A percentile compares a stretch with the other conserved stretches of the same genome.
phyloP scores from a whole-genome alignment of 345 rosid species.

The Cardamine occulta region DNA sequence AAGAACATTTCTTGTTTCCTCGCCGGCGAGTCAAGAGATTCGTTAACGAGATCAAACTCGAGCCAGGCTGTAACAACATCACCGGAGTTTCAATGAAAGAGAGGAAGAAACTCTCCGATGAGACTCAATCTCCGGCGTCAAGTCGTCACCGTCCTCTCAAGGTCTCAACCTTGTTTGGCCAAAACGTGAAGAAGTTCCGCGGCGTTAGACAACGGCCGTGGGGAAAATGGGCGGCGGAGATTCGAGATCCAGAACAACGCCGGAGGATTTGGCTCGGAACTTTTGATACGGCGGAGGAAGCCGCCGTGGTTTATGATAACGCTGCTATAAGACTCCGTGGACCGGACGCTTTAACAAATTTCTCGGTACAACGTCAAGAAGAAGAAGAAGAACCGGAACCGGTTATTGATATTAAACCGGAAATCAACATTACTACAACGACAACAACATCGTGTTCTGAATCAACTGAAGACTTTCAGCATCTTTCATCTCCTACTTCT shows the following conservation, averaged over 20 bases:
- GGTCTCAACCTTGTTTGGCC: slow-evolving; percentile 23
- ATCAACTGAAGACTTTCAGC: slow-evolving; percentile 65
- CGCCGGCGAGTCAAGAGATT: slow-evolving; percentile 70
- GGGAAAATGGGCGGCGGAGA: slow-evolving; percentile 99
- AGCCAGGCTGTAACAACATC: slow-evolving; percentile 40
- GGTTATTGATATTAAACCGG: slow-evolving; percentile 40
- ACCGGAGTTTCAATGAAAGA: neutral
- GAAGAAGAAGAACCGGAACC: slow-evolving; percentile 40
- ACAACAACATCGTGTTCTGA: slow-evolving; percentile 53
- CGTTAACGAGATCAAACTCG: slow-evolving; percentile 72
- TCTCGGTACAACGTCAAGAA: slow-evolving; percentile 53
- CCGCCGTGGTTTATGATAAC: slow-evolving; percentile 90
- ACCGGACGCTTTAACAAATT: slow-evolving; percentile 83
- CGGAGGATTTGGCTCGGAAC: slow-evolving; percentile 92
- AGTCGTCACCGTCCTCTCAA: slow-evolving; percentile 40
- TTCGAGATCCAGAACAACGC: slow-evolving; percentile 89
- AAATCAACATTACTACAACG: slow-evolving; percentile 19
- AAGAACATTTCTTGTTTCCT: slow-evolving; percentile 41
- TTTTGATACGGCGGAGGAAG: slow-evolving; percentile 90
- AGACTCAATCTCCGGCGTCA: slow-evolving; percentile 24
- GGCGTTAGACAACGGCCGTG: slow-evolving; percentile 95
- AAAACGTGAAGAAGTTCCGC: slow-evolving; percentile 66
- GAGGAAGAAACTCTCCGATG: slow-evolving; percentile 45
- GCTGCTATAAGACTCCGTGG: slow-evolving; percentile 92
- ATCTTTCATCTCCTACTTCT: slow-evolving; percentile 75